Evolutionary conservation across 371 early-diverging fungal species (phyloP).

Genomic region (Actinomucor elegans): DNA sequence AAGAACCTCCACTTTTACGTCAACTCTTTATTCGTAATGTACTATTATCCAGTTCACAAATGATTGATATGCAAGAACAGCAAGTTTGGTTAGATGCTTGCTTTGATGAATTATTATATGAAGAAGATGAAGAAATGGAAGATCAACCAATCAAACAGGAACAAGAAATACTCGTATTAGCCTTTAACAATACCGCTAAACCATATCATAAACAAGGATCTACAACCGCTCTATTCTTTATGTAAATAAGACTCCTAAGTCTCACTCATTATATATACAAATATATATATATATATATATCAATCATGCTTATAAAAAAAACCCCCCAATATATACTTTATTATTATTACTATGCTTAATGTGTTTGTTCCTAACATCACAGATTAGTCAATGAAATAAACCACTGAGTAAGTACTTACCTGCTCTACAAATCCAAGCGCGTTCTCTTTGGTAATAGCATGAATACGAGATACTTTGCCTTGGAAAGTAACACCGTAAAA

Average conservation of each 20-base stretch:
- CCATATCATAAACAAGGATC: not conserved
- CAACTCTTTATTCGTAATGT: conserved; percentile 39
- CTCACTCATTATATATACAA: not conserved
- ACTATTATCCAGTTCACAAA: conserved; percentile 18
- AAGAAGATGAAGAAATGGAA: conserved; percentile 21
- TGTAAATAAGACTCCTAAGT: not conserved
- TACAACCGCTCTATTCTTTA: not conserved
- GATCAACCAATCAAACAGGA: not conserved
- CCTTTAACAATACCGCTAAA: not conserved
- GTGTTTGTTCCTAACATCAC: conserved; percentile 19
- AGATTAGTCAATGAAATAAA: no score
- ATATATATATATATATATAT: not conserved
- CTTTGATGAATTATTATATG: conserved; percentile 30
- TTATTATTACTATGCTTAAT: conserved; percentile 1
- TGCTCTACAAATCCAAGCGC: conserved; percentile 73
- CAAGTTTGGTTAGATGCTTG: conserved; percentile 42
- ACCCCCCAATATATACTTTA: not conserved
- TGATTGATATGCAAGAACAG: conserved; percentile 23
- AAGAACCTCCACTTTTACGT: conserved; percentile 30
- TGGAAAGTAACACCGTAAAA: conserved; percentile 97
- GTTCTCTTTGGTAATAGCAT: conserved; percentile 65
- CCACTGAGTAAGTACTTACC: no score
- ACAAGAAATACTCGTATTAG: not conserved
- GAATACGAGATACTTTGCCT: conserved; percentile 78
- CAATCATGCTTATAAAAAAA: not conserved